Base-by-base conservation (phyloP, 805 yeast genomes). In the Starmerella roubikii region DNA sequence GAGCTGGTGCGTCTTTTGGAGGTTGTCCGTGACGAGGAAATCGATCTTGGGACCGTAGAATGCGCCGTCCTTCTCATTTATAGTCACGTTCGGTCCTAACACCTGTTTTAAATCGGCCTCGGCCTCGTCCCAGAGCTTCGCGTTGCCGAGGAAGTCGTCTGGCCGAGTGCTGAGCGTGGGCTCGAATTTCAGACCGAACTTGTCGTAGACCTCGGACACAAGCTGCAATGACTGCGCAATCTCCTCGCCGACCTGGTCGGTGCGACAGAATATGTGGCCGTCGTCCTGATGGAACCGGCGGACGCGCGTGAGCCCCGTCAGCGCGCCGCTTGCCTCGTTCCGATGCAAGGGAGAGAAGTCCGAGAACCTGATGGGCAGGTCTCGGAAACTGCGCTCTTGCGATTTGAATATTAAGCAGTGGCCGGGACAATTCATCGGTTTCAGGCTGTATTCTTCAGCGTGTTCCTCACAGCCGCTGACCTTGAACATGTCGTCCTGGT, bases 211-310 rank as follows among this genome's bases (percentile, higher is more conserved):
- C 45, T 78, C 69, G 51, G 77, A 78, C 38, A 91, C 72, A 53
- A 91, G 64, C 51, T 73, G 68, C 41, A 91, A 65, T 11, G 91
- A 80, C 39, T 73, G 70, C 9, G 66, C 53, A 35, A 91, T 85
- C 54, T 91, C 98, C 23, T 57, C 51, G 35, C 69, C 71, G 34
- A 91, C 76, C 60, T 91, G 98, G 6, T 69, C 74, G 26, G 70
- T 66, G 2, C 78, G 72, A 55, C 98, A 91, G 57, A 91, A 91
- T 21, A 91, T 86, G 53, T 91, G 98, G 7, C 96, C 97, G 57
- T 91, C 98, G 58, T 91, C 98, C 61, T 91, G 98, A 59, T 91
- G 98, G 61, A 91, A 91, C 46, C 94, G 67, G 42, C 98, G 71
- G 3, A 91, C 95, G 40, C 98, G 67, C 0, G 97, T 91, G 27